Evolutionary conservation across 805 yeast genomes (phyloP).

Genomic region (Nakazawaea sp.): DNA sequence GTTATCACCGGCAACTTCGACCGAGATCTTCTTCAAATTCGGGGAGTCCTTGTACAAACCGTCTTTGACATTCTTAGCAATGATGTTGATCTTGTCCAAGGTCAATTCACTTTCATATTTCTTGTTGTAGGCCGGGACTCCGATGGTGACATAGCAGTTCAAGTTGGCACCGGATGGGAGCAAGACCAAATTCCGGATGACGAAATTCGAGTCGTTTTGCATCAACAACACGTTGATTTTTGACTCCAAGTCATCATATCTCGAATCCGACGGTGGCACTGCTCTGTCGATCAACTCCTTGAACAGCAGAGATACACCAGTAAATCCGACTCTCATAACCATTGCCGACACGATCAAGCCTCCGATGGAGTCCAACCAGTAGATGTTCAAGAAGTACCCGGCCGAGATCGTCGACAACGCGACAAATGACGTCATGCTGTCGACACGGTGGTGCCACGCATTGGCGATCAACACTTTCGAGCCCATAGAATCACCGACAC

Average conservation of each 20-base stretch:
- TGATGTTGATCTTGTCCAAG: slow-evolving; percentile 24
- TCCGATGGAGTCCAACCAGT: slow-evolving; percentile 89
- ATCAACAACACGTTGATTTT: slow-evolving; percentile 24
- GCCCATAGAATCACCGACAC: slow-evolving; percentile 68
- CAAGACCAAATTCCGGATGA: slow-evolving; percentile 34
- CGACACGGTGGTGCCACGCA: slow-evolving; percentile 99
- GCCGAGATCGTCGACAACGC: slow-evolving; percentile 85
- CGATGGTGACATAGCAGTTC: slow-evolving; percentile 27
- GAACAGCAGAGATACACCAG: slow-evolving; percentile 62
- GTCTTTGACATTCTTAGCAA: slow-evolving; percentile 18
- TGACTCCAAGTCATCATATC: slow-evolving; percentile 34
- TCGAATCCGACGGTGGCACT: slow-evolving; percentile 40
- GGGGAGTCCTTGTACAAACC: slow-evolving; percentile 27
- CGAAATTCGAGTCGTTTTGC: slow-evolving; percentile 24
- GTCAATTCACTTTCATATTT: slow-evolving; percentile 22
- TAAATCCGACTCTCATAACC: slow-evolving; percentile 78
- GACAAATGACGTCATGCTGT: slow-evolving; percentile 84
- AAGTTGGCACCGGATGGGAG: slow-evolving; percentile 51
- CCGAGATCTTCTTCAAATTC: slow-evolving; percentile 25
- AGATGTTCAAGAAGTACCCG: slow-evolving; percentile 69
- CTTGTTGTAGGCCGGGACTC: slow-evolving; percentile 23
- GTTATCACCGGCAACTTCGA: slow-evolving; percentile 20
- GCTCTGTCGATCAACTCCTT: slow-evolving; percentile 77
- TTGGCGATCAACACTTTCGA: slow-evolving; percentile 91
- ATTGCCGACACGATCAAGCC: slow-evolving; percentile 80